Evolutionary conservation across 805 yeast species (phyloP).

Genomic region (Metschnikowia aberdeeniae): DNA sequence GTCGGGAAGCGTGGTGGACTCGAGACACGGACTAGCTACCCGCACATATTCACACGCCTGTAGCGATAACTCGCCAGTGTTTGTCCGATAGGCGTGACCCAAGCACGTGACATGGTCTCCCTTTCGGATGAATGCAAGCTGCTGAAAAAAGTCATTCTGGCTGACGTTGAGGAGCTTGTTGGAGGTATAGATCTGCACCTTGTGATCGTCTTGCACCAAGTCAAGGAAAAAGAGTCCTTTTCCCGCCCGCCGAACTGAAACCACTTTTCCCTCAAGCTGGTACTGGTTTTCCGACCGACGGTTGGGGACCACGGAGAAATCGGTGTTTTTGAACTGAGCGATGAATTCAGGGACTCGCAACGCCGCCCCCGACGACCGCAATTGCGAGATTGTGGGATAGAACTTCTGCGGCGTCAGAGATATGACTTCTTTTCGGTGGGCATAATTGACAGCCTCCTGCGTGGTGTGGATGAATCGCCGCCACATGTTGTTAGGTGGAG

Average conservation of each 20-base stretch:
- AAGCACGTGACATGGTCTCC: constrained; percentile 69
- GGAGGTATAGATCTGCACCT: constrained; percentile 61
- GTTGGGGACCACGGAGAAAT: constrained; percentile 16
- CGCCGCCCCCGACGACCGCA: constrained; percentile 3
- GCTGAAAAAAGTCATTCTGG: constrained; percentile 37
- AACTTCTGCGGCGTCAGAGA: constrained; percentile 8
- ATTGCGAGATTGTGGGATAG: constrained; percentile 13
- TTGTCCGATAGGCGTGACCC: constrained; percentile 75
- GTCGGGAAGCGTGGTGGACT: constrained; percentile 49
- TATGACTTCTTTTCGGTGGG: constrained; percentile 12
- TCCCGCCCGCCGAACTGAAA: constrained; percentile 59
- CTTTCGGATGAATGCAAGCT: constrained; percentile 45
- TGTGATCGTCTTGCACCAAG: constrained; percentile 52
- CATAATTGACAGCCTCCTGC: constrained; percentile 9
- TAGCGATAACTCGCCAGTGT: constrained; percentile 74
- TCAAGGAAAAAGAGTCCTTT: constrained; percentile 69
- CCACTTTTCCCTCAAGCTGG: constrained; percentile 52
- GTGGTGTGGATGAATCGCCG: not conserved
- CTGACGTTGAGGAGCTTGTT: constrained; percentile 43
- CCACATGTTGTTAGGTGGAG: not conserved
- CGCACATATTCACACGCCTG: constrained; percentile 47
- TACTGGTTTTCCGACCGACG: constrained; percentile 4
- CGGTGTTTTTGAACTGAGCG: constrained; percentile 19
- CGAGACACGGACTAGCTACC: constrained; percentile 63
- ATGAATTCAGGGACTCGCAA: constrained; percentile 41